Evolutionary conservation across 345 rosid species (phyloP).

Genomic region (Salix suchowensis): DNA sequence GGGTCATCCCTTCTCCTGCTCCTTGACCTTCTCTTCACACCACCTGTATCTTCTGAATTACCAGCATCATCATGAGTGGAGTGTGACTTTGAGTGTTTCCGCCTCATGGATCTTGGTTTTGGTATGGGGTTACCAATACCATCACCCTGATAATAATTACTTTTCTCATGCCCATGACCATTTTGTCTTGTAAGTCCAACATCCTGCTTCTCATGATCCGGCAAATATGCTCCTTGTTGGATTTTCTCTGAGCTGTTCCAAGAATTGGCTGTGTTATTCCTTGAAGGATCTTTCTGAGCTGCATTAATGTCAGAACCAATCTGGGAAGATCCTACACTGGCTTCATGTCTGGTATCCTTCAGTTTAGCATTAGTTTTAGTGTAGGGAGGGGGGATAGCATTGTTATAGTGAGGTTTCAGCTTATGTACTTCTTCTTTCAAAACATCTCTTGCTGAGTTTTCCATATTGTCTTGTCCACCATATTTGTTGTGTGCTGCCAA

Average conservation of each 20-base stretch:
- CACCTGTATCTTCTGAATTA: slow-evolving; percentile 31
- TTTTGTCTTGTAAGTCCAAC: slow-evolving; percentile 22
- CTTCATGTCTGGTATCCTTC: slow-evolving; percentile 34
- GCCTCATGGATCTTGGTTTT: slow-evolving; percentile 55
- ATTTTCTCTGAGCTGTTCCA: slow-evolving; percentile 25
- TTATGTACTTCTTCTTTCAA: slow-evolving; percentile 39
- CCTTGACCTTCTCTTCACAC: slow-evolving; percentile 42
- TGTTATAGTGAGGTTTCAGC: slow-evolving; percentile 36
- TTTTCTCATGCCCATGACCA: slow-evolving; percentile 18
- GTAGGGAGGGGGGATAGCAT: slow-evolving; percentile 69
- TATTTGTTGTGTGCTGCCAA: slow-evolving; percentile 23
- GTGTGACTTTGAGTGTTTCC: slow-evolving; percentile 45
- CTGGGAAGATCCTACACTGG: slow-evolving; percentile 23
- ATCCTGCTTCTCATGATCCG: slow-evolving; percentile 27
- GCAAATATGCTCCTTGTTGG: slow-evolving; percentile 22
- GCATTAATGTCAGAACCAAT: slow-evolving; percentile 27
- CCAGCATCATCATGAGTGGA: slow-evolving; percentile 34
- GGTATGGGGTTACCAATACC: slow-evolving; percentile 32
- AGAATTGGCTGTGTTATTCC: slow-evolving; percentile 14
- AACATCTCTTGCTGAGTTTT: slow-evolving; percentile 25
- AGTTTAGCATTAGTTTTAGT: slow-evolving; percentile 46
- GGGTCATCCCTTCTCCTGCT: slow-evolving; percentile 66
- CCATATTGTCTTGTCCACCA: slow-evolving; percentile 22
- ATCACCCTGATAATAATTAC: slow-evolving; percentile 21
- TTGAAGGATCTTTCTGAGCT: slow-evolving; percentile 31